Percentiles rank a stretch among this genome's conserved stretches.
Conservation (phyloP, 1,139 yeast species). For the Protomyces lactucae-debilis region DNA sequence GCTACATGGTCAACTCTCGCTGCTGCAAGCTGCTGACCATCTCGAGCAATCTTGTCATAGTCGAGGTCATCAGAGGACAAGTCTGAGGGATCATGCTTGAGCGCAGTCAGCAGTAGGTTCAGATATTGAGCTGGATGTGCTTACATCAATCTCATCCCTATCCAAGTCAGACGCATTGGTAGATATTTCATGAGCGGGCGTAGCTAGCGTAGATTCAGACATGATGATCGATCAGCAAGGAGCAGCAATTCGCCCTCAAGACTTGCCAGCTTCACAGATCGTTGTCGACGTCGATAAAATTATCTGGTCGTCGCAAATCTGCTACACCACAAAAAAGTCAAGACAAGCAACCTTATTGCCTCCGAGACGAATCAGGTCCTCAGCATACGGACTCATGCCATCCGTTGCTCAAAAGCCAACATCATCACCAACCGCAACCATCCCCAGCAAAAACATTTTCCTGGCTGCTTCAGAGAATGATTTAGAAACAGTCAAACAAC, state of each 20-base stretch:
- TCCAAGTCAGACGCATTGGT: too few species aligned
- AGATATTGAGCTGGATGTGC: too few species aligned
- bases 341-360: neutral
- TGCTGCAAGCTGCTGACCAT: too few species aligned
- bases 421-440: neutral
- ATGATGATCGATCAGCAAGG: neutral
- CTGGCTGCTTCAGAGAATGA: slow-evolving; percentile 28
- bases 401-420: slow-evolving; percentile 5
- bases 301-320: neutral
- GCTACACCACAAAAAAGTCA: neutral
- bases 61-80: too few species aligned
- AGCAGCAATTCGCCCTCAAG: neutral
- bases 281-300: neutral
- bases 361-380: neutral
- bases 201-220: neutral
- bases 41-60: too few species aligned
- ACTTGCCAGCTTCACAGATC: too few species aligned
- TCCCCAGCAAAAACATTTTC: slow-evolving; percentile 14
- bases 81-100: too few species aligned
- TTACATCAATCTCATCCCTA: neutral
- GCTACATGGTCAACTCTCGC: too few species aligned
- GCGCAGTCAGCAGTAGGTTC: too few species aligned
- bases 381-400: slow-evolving; percentile 1
- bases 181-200: neutral
- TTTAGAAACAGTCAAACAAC: slow-evolving; percentile 13